Evolutionary conservation across 176 grass and related monocot genomes (phyloP), one percentile per base, ranked within the genome.

Genomic region (Aegilops tauschii): DNA sequence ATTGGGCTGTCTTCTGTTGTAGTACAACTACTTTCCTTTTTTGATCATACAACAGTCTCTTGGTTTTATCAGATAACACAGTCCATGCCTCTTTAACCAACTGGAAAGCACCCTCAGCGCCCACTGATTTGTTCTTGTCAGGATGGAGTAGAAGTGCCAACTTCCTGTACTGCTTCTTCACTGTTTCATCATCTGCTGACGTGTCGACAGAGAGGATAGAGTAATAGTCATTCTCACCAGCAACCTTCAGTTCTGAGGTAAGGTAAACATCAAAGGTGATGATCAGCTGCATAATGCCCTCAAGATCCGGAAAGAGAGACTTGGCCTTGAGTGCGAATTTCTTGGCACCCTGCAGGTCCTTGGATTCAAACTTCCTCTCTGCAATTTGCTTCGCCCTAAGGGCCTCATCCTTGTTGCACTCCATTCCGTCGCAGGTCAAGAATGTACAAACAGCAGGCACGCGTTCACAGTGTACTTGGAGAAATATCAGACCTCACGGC

Each of bases 391-490:
- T 90, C 6, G 79, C 89, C 79, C 84, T 78, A 29, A 83, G 35
- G 52, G 84, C 63, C 89, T 90, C 84, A 58, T 90, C 84, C 50
- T 77, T 82, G 42, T 90, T 90, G 69, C 89, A 82, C 30, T 90
- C 84, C 89, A 90, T 90, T 65, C 2, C 0, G 34, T 28, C 23
- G 10, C 64, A 17, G 25, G 49, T 58, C 11, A 30, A 44, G 29
- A 58, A 69, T 0, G 58, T 61, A 69, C 63, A 78, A 59, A 29
- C 23, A 71, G n/a, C 4, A 44, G 45, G 9, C 63, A 69, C 65
- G 3, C 39, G 18, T 16, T 58, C 47, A 45, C 6, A 58, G 9
- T 12, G 23, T 23, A 58, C 79, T 32, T 11, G 50, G 3, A 37
- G 12, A 79, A 79, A 42, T 61, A 58, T 69, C 16, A 12, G 62